These are phyloP conservation scores for Pseudogymnoascus sp. DNA, from an alignment of 2,329 filamentous ascomycete species.

Conservation along the genomic window DNA sequence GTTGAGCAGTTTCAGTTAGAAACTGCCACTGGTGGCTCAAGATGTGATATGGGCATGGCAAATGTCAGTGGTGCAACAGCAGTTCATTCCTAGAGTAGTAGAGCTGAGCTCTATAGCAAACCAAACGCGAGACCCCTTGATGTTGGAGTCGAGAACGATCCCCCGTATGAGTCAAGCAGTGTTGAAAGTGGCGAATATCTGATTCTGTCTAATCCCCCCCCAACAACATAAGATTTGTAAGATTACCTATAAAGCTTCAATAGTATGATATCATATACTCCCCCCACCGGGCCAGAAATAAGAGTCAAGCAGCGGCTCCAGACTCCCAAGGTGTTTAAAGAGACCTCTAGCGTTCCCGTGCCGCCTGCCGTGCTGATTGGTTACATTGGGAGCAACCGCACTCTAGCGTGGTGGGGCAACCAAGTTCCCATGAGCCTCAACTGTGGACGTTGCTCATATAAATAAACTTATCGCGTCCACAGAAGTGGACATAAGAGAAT, in stretches of 20 bases:
- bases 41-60: background rate
- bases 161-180: background rate
- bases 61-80: background rate
- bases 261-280: background rate
- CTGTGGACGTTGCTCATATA: background rate
- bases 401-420: background rate
- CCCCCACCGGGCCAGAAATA: background rate
- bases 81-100: constrained; percentile 5
- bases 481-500: background rate
- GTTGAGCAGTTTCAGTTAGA: constrained; percentile 4
- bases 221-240: background rate
- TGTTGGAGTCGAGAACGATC: background rate
- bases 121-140: constrained; percentile 1
- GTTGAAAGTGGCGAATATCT: background rate
- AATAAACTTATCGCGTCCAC: background rate
- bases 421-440: background rate
- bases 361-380: background rate
- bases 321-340: background rate
- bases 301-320: background rate
- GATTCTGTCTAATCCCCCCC: too few species aligned
- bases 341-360: background rate
- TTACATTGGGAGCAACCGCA: constrained; percentile 7
- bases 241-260: background rate
- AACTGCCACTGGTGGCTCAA: background rate
- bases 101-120: constrained; percentile 7